Base-by-base conservation (phyloP, 345 rosid genomes). In the Angophora floribunda region DNA sequence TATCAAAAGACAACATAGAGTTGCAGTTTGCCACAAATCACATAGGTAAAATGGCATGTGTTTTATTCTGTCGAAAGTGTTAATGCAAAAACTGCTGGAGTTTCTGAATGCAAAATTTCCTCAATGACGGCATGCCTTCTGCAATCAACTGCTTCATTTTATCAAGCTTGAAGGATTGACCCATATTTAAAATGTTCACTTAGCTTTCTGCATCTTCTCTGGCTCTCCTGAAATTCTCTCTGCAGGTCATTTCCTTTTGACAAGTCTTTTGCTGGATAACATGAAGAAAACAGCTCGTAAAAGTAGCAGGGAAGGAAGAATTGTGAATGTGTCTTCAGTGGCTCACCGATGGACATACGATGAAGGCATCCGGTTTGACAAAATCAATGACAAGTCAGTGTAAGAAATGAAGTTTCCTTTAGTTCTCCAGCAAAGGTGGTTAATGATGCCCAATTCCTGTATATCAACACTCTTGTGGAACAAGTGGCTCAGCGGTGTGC, bases 171-270 rank as follows among this genome's bases (percentile, higher is more conserved):
- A 26, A 41, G 82, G 26, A 75, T 75, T 30, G 26, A 49, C 11
- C 36, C 52, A 85, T 26, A 50, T n/a, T 85, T 28, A 28, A 85
- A 85, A 85, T 85, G 52, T 32, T n/a, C 55, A 85, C 50, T 85
- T 50, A 26, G 55, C 86, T 51, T n/a, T 85, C 86, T 26, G 32
- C 86, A 85, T 26, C 55, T 50, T 55, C 19, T 51, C 86, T 51
- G 52, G 41, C 55, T 85, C 86, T 85, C 47, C 9, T 85, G 86
- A 52, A 85, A 87, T 85, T 19, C 88, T 87, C 57, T 86, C 51
- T 87, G 85, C 94, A 95, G 99, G 98, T 85, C 98, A 96, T 93
- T 96, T 96, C 92, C 96, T 95, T 85, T 85, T 96, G 89, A 92
- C 96, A 9, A 92, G 91, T 57, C 97, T 94, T 88, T 91, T 95